phyloP scores from a whole-genome alignment of 306 rosid species.

The Morella rubra region DNA sequence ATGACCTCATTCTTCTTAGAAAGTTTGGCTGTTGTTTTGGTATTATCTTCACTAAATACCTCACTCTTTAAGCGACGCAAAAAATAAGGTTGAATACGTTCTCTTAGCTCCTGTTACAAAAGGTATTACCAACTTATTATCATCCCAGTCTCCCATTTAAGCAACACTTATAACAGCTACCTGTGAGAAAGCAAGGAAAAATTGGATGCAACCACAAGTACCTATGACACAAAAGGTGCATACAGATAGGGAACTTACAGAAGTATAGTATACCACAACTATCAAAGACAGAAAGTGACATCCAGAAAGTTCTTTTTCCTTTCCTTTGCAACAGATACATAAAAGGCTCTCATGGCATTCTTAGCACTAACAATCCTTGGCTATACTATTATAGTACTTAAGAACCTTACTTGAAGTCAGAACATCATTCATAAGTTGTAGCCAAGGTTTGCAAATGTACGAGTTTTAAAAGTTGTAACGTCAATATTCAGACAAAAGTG shows the following conservation, averaged over 20 bases:
- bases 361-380: not conserved
- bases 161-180: not conserved
- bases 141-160: not conserved
- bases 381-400: not conserved
- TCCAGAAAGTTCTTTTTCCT: not conserved
- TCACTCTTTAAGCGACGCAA: slow-evolving; percentile 83
- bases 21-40: slow-evolving; percentile 52
- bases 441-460: not conserved
- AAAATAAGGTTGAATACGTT: slow-evolving; percentile 79
- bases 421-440: not conserved
- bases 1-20: slow-evolving; percentile 82
- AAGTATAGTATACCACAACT: not conserved
- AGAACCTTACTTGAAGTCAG: not conserved
- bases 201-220: not conserved
- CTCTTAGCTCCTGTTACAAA: slow-evolving; percentile 64
- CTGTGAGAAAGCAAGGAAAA: not conserved
- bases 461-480: not conserved
- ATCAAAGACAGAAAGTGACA: slow-evolving; percentile 3
- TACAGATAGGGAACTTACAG: not conserved
- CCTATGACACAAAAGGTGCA: not conserved
- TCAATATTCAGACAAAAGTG: not conserved
- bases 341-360: not conserved
- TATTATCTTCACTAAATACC: slow-evolving; percentile 67
- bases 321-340: slow-evolving; percentile 6
- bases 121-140: not conserved